Evolutionary conservation across 306 rosid species (phyloP).

Genomic region (Comarum palustre): DNA sequence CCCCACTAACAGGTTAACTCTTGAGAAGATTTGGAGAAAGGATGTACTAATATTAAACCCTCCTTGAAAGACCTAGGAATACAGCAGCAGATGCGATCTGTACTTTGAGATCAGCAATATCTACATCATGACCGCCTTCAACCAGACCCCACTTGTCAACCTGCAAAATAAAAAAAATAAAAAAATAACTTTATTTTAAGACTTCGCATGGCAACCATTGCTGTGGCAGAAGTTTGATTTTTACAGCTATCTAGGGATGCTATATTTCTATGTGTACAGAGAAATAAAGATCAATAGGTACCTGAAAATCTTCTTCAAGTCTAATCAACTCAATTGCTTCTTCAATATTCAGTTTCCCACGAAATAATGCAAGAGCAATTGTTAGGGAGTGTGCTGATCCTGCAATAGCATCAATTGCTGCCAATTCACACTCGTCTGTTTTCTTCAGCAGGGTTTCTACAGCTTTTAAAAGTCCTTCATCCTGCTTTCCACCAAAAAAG

Average conservation of each 20-base stretch:
- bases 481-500: slow-evolving; percentile 78
- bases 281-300: slow-evolving; percentile 21
- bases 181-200: neutral
- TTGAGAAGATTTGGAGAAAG: slow-evolving; percentile 3
- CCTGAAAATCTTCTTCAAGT: slow-evolving; percentile 96
- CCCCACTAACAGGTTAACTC: slow-evolving; percentile 21
- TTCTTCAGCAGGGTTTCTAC: slow-evolving; percentile 55
- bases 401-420: slow-evolving; percentile 78
- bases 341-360: slow-evolving; percentile 64
- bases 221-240: neutral
- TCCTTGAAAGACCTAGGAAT: slow-evolving; percentile 76
- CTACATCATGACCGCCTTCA: slow-evolving; percentile 98
- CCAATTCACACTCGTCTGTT: slow-evolving; percentile 79
- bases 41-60: slow-evolving; percentile 25
- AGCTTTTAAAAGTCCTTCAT: slow-evolving; percentile 61
- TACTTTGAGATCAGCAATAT: slow-evolving; percentile 74
- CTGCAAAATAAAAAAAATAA: slow-evolving; percentile 44
- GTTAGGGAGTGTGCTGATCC: slow-evolving; percentile 69
- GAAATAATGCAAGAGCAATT: slow-evolving; percentile 58
- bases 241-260: neutral
- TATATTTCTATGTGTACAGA: neutral
- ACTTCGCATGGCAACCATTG: neutral
- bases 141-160: slow-evolving; percentile 91
- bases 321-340: slow-evolving; percentile 80
- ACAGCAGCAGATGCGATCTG: slow-evolving; percentile 77